These are phyloP conservation scores for Nitzschia inconspicua DNA, from an alignment of 108 stramenopile species.

Conservation along the genomic window DNA sequence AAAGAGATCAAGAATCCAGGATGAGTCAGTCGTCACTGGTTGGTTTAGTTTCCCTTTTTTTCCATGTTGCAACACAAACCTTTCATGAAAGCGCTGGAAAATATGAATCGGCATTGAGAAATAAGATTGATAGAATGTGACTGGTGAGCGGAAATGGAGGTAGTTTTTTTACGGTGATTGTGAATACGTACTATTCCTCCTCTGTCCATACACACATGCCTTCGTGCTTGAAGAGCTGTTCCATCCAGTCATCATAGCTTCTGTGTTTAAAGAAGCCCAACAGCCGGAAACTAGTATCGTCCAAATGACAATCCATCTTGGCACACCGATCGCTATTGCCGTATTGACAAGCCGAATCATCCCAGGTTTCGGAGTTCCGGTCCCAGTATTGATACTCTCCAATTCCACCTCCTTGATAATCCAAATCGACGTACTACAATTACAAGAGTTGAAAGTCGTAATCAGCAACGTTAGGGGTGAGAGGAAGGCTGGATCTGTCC, in stretches of 20 bases:
- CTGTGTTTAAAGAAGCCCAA: slow-evolving; percentile 68
- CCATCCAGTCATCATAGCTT: slow-evolving; percentile 55
- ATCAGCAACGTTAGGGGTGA: too few relatives aligned
- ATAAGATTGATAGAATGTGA: not conserved
- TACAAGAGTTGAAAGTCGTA: too few relatives aligned
- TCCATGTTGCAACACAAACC: too few relatives aligned
- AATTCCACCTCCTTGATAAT: slow-evolving; percentile 54
- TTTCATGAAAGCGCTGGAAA: slow-evolving; percentile 30
- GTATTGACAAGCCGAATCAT: slow-evolving; percentile 25
- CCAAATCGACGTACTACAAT: slow-evolving; percentile 50
- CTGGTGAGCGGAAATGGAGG: not conserved
- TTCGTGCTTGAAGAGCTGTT: slow-evolving; percentile 75
- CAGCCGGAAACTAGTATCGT: slow-evolving; percentile 39
- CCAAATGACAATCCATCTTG: slow-evolving; percentile 72
- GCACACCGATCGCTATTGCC: slow-evolving; percentile 40
- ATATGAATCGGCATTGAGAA: not conserved
- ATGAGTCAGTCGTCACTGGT: too few relatives aligned
- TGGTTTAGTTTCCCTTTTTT: too few relatives aligned
- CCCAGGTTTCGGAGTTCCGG: slow-evolving; percentile 30
- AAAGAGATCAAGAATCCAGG: too few relatives aligned
- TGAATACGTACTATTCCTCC: too few relatives aligned
- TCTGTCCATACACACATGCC: slow-evolving; percentile 58
- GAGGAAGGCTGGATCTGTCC: too few relatives aligned
- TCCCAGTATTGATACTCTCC: slow-evolving; percentile 59
- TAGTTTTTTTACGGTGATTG: not conserved